Evolutionary conservation across 169 alveolate genomes (phyloP), one percentile per base, ranked within the genome.

Genomic region (Cryptosporidium meleagridis): DNA sequence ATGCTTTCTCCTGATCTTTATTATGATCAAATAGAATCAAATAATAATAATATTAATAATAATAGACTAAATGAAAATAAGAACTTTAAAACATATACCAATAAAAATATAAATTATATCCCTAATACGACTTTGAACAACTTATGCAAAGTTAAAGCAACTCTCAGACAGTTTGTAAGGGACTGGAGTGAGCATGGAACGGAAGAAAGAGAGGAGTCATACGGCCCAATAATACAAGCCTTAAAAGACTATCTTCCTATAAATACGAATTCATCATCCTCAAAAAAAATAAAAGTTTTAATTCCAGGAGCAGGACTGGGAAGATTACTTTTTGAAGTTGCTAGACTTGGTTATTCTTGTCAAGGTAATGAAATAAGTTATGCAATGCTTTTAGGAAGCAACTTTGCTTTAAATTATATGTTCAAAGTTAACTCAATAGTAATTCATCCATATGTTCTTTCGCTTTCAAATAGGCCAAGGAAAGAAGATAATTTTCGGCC

Each of bases 221-320:
- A 96, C 89, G 94, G 91, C 39, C 99, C 99, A 39, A 93, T 98
- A 37, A 89, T 97, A 70, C 95, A 96, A 65, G 98, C 97, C 62
- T 92, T 98, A 71, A 92, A 95, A 31, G 87, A 92, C 48, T 94
- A 95, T 75, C 94, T 95, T 51, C 97, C 97, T 9, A 58, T 68
- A 18, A 89, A 86, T n/a, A 85, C 87, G 67, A 39, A 92, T 92
- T 53, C 48, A 51, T 45, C 85, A 71, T 41, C 41, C 33, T 45
- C 62, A 65, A 23, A 72, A 62, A 41, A 4, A 85, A 68, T 93
- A 26, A 95, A 97, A 73, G 97, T 98, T 14, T 80, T 97, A 70
- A 95, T 97, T 41, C 99, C 99, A 3, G 99, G 99, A 3, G 95
- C 97, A 52, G 99, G 99, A 3, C 85, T 98, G 69, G 99, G 99